Base-by-base conservation (phyloP, 768 basidiomycete species). In the Mycena filopes region DNA sequence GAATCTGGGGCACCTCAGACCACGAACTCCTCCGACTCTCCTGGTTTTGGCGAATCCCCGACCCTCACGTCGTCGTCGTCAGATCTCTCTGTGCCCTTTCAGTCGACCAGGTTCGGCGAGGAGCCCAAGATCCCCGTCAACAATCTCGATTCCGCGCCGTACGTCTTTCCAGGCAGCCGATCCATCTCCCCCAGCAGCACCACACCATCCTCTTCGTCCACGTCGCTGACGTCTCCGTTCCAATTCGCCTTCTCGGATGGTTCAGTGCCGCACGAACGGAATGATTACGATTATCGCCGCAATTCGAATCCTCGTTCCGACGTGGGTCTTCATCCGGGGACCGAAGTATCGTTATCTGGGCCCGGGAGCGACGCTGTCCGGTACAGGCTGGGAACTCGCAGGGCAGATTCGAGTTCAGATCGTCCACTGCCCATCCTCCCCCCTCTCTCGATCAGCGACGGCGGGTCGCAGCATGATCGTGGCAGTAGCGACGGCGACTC, bases 151-250 rank as follows among this genome's bases (percentile, higher is more conserved):
- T 75, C 83, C 25, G 79, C 85, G 13, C 82, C 87, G 16, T 89
- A 91, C 72, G 80, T 86, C 56, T 89, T 88, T 74, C 80, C 88
- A 16, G 81, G 80, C 63, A 92, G 89, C 74, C 88, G 92, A 53
- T 91, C 92, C 20, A 82, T 91, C 68, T 92, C 92, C 9, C 90
- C 91, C 41, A 83, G 85, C 29, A 82, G 84, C 23, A 89, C 91
- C 2, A 87, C 87, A 40, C 84, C 83, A 55, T 85, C 89, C 11
- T 81, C 87, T 10, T 86, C 90, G 29, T 86, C 90, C 42, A 84
- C 88, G 45, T 84, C 88, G 61, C 78, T 91, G 73, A 85, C 89
- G 65, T 84, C 90, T 63, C 82, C 89, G 3, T 92, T 89, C 72
- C 88, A 85, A 67, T 91, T 91, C 68, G 78, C 85, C 3, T 91